Evolutionary conservation across 805 yeast species (phyloP), one percentile per base, ranked within the genome.

Genomic region (Wickerhamomyces strasburgensis): DNA sequence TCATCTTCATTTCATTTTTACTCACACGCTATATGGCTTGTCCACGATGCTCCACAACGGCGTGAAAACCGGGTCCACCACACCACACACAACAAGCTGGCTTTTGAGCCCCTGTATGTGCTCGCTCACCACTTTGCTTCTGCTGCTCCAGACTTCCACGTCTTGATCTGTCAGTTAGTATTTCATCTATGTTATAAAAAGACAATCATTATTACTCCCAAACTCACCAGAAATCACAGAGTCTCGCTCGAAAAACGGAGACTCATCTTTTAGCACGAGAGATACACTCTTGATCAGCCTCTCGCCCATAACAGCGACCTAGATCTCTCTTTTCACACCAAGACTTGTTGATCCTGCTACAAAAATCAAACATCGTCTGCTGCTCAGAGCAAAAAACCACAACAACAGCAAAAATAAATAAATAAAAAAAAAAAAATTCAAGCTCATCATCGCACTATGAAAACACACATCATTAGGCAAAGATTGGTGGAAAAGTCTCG

Each of bases 31-130:
- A 27, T 54, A 52, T 6, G 57, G 54, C 31, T 52, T 51, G 21
- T 52, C 57, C 5, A 52, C 40, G 3, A 54, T 49, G 14, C 54
- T 30, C 58, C 58, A 54, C 0, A 52, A 18, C 1, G 58, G 58
- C 5, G 55, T 48, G 19, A 23, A 44, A 1, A 29, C 14, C 1
- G 54, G 49, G 25, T 52, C 36, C 19, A 54, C 52, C 10, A 54
- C 19, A 0, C 40, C 35, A 8, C 48, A 44, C 15, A 48, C 43
- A 18, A 32, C 29, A 6, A 47, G 19, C 3, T 39, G 35, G 1
- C n/a, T 10, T 0, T 33, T 17, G 4, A 54, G 29, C 1, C 33
- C 21, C n/a, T 34, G 21, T 11, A 52, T 31, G 13, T 52, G 43
- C 25, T 42, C 43, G 21, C 43, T 52, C 8, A 48, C 50, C 17